phyloP scores from a whole-genome alignment of 352 stramenopile genomes.

The Globisporangium solare region DNA sequence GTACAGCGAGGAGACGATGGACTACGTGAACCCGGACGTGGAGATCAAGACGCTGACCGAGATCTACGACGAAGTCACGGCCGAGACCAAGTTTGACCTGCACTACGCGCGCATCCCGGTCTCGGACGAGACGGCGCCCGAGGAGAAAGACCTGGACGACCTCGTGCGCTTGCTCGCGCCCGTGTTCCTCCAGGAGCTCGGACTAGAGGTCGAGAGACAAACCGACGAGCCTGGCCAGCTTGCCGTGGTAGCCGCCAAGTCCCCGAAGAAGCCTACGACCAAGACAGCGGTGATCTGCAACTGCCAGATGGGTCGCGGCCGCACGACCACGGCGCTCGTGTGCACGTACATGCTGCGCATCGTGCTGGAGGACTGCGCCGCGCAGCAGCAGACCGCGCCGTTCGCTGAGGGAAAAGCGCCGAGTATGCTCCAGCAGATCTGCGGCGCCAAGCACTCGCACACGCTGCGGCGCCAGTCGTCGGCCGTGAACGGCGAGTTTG shows the following conservation, averaged over 20 bases:
- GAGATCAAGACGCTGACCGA: conserved; percentile 79
- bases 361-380: conserved; percentile 43
- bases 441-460: background rate
- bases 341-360: conserved; percentile 86
- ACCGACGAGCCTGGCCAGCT: too few species aligned
- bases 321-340: conserved; percentile 86
- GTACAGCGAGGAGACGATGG: conserved; percentile 79
- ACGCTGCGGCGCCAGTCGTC: conserved; percentile 44
- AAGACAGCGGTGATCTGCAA: conserved; percentile 85
- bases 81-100: conserved; percentile 51
- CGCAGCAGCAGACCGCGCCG: background rate
- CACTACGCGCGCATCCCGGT: conserved; percentile 83
- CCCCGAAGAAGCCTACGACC: background rate
- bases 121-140: conserved; percentile 86
- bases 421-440: conserved; percentile 23
- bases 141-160: conserved; percentile 89
- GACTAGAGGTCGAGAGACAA: conserved; percentile 11
- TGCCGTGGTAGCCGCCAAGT: too few species aligned
- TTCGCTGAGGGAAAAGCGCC: too few species aligned
- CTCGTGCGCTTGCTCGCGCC: conserved; percentile 73
- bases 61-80: conserved; percentile 56
- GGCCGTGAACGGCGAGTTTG: conserved; percentile 52
- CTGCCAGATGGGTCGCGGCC: conserved; percentile 87
- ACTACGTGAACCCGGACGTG: conserved; percentile 61
- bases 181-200: conserved; percentile 58